These are phyloP conservation scores for Acacia pycnantha DNA, from an alignment of 331 rosid genomes.

Conservation along the genomic window DNA sequence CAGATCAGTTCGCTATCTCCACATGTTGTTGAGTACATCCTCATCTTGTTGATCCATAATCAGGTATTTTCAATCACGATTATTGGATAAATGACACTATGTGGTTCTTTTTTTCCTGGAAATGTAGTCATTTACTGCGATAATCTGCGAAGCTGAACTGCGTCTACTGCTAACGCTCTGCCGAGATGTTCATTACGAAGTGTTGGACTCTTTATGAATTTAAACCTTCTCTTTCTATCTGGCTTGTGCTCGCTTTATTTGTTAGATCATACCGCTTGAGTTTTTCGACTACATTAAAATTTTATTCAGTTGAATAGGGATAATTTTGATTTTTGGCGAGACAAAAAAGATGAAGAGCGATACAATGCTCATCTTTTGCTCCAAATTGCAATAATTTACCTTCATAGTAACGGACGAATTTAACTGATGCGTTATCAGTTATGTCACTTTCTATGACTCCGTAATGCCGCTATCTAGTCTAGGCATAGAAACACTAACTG, in stretches of 20 bases:
- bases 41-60: neutral
- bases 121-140: neutral
- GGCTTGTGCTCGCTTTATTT: neutral
- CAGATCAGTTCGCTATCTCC: neutral
- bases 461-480: neutral
- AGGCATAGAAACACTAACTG: neutral
- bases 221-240: neutral
- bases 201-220: neutral
- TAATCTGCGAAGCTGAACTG: neutral
- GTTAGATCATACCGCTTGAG: neutral
- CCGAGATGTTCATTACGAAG: neutral
- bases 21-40: neutral
- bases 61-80: neutral
- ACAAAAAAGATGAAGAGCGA: neutral
- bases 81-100: neutral
- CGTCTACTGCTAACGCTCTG: neutral
- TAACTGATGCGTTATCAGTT: neutral
- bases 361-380: neutral
- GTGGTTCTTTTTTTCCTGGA: neutral
- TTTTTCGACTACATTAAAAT: neutral
- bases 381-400: neutral
- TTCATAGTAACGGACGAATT: neutral
- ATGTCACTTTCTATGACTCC: neutral
- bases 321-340: neutral
- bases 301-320: neutral